Conservation (phyloP, 2,329 filamentous ascomycete species). For the Thielaviopsis ethacetica region DNA sequence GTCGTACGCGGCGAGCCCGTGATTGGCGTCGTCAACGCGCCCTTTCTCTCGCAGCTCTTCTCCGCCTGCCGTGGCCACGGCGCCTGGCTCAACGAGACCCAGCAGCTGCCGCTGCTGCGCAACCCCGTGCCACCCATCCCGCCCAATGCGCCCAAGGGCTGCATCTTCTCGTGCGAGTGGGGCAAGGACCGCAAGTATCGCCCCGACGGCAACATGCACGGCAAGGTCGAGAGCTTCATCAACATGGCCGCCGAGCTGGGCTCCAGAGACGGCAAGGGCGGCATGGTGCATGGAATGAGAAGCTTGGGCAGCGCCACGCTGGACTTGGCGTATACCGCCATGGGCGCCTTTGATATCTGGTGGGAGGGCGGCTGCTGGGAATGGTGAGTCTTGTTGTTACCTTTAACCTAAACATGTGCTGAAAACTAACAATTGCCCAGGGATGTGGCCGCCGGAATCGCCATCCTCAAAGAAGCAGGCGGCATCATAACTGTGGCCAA, state of each 20-base stretch:
- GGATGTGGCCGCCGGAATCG: slow-evolving; percentile 64
- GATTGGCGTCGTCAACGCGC: slow-evolving; percentile 58
- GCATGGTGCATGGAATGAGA: slow-evolving; percentile 64
- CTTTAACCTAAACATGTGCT: not conserved
- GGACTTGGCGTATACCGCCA: slow-evolving; percentile 59
- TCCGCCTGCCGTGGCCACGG: slow-evolving; percentile 49
- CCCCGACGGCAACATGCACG: slow-evolving; percentile 49
- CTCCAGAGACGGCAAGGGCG: slow-evolving; percentile 47
- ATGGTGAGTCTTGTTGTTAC: slow-evolving; percentile 33
- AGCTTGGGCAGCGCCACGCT: slow-evolving; percentile 59
- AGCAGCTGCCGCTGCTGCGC: slow-evolving; percentile 44
- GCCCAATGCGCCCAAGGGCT: slow-evolving; percentile 45
- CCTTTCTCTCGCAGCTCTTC: slow-evolving; percentile 53
- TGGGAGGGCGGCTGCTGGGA: slow-evolving; percentile 75
- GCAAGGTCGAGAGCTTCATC: slow-evolving; percentile 59
- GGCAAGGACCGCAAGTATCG: slow-evolving; percentile 57
- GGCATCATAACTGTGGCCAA: slow-evolving; percentile 61
- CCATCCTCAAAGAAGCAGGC: slow-evolving; percentile 56
- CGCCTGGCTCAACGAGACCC: slow-evolving; percentile 51
- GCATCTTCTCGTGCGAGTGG: slow-evolving; percentile 64
- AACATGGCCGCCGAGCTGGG: slow-evolving; percentile 56
- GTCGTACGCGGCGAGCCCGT: slow-evolving; percentile 41
- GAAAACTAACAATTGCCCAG: slow-evolving; percentile 17
- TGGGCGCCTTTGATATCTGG: slow-evolving; percentile 65
- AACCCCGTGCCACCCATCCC: slow-evolving; percentile 49